phyloP scores from a whole-genome alignment of 176 grass and related monocot genomes.

The Eleusine indica region DNA sequence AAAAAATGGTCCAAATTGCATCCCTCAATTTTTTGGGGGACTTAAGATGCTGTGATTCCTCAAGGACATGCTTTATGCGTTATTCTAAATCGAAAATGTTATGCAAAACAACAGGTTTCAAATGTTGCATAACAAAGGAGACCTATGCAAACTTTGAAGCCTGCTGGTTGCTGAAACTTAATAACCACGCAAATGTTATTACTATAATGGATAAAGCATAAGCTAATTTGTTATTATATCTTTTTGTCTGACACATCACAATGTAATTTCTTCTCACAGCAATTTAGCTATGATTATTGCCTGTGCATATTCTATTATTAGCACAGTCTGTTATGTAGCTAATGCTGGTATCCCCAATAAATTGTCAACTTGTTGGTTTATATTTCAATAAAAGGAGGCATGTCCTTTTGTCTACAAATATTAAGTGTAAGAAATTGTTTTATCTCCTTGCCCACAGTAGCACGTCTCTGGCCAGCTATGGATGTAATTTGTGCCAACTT shows the following conservation, averaged over 20 bases:
- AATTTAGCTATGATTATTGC: neutral
- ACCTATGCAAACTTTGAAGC: constrained; percentile 9
- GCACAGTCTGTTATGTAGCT: neutral
- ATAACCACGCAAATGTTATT: neutral
- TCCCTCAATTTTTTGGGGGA: neutral
- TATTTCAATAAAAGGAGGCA: neutral
- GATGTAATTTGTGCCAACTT: neutral
- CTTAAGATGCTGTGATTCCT: constrained; percentile 26
- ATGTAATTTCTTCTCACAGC: neutral
- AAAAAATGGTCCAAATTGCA: constrained; percentile 7
- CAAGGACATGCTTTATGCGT: neutral
- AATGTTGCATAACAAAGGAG: constrained; percentile 2
- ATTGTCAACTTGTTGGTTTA: neutral
- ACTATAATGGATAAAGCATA: neutral
- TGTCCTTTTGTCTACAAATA: neutral
- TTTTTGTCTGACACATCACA: neutral
- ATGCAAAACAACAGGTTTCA: neutral
- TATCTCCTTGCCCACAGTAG: neutral
- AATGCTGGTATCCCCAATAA: neutral
- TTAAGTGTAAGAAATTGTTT: neutral
- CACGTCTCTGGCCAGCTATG: neutral
- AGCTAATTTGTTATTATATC: neutral
- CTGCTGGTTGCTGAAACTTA: neutral
- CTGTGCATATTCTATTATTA: neutral
- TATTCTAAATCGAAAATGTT: constrained; percentile 19